Conservation (phyloP, 176 grass and related monocot species). For the Carex cristatella region DNA sequence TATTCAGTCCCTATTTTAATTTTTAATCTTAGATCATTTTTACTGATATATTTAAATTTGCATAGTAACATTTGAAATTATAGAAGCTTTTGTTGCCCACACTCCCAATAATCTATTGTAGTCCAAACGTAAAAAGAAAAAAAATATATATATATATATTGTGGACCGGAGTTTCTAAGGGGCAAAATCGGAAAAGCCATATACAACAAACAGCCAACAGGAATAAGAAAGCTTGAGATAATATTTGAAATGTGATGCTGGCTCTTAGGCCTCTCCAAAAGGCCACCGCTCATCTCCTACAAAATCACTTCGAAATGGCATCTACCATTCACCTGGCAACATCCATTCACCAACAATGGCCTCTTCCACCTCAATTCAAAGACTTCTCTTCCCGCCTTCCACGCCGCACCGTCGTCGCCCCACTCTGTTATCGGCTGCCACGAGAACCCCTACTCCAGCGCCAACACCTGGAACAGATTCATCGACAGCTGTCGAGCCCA, state of each 20-base stretch:
- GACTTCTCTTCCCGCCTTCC: conserved; percentile 38
- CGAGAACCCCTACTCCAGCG: background rate
- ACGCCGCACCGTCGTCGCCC: conserved; percentile 15
- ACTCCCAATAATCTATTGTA: too few relatives aligned
- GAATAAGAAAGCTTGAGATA: background rate
- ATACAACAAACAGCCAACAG: background rate
- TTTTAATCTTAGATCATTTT: too few relatives aligned
- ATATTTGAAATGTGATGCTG: background rate
- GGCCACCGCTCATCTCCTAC: conserved; percentile 40
- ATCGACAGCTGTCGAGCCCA: background rate
- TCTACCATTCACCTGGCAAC: background rate
- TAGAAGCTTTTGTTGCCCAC: too few relatives aligned
- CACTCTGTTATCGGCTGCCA: background rate
- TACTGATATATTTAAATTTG: too few relatives aligned
- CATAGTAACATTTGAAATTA: too few relatives aligned
- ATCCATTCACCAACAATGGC: conserved; percentile 37
- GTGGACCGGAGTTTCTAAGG: background rate
- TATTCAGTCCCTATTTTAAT: too few relatives aligned
- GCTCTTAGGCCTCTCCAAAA: conserved; percentile 35
- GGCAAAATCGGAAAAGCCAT: background rate
- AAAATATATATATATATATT: background rate
- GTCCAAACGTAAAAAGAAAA: background rate
- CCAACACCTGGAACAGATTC: background rate
- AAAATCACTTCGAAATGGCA: conserved; percentile 27
- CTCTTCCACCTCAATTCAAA: conserved; percentile 58